Conservation (phyloP, 2,329 filamentous ascomycete species). For the Epichloe aotearoae region DNA sequence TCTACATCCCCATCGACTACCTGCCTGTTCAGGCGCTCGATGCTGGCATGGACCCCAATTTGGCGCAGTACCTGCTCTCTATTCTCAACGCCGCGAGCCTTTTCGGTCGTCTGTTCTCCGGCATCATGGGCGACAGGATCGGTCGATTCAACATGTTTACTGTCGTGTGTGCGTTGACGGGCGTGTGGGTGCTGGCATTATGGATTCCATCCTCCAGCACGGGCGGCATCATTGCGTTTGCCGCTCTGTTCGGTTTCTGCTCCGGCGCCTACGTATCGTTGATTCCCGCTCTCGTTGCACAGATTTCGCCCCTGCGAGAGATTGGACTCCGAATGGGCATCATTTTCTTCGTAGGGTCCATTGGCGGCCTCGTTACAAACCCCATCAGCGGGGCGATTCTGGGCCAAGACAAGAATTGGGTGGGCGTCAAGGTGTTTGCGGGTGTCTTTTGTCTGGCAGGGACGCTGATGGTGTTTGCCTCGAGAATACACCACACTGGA, state of each 20-base stretch:
- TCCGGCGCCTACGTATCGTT: constrained; percentile 29
- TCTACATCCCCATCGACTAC: constrained; percentile 21
- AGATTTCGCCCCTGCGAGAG: constrained; percentile 29
- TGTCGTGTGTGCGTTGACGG: constrained; percentile 19
- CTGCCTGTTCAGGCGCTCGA: constrained; percentile 11
- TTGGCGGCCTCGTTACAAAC: constrained; percentile 43
- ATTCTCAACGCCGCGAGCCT: constrained; percentile 27
- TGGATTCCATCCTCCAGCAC: constrained; percentile 9
- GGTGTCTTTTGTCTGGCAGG: constrained; percentile 19
- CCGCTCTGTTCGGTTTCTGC: constrained; percentile 28
- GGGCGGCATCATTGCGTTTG: constrained; percentile 28
- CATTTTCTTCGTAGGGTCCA: constrained; percentile 37
- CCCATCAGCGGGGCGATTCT: constrained; percentile 40
- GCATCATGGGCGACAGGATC: constrained; percentile 21
- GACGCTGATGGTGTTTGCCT: constrained; percentile 13
- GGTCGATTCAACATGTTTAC: constrained; percentile 30
- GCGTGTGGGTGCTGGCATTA: not conserved
- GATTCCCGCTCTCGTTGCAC: constrained; percentile 24
- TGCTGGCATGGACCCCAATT: constrained; percentile 10
- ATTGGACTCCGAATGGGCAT: constrained; percentile 22
- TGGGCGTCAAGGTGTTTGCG: constrained; percentile 24
- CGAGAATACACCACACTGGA: constrained; percentile 15
- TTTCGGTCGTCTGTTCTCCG: constrained; percentile 22
- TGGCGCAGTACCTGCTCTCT: constrained; percentile 22
- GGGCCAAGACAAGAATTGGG: constrained; percentile 15